Percentiles rank a stretch among this genome's conserved stretches.
Conservation (phyloP, 306 rosid species). For the Carpinus viminea region DNA sequence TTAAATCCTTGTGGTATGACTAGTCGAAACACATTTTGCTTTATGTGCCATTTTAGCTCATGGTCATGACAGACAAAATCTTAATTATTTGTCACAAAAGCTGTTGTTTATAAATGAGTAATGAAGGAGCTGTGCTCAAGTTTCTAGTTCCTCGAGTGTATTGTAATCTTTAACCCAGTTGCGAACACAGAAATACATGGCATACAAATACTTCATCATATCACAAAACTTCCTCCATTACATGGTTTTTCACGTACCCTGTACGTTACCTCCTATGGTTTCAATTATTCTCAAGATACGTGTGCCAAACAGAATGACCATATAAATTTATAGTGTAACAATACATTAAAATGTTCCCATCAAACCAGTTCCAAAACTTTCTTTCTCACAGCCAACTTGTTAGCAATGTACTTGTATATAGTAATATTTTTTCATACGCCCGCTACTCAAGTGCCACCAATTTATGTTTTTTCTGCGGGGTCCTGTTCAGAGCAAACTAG, state of each 20-base stretch:
- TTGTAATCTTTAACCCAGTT: not conserved
- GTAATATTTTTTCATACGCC: not conserved
- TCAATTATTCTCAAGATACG: not conserved
- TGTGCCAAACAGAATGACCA: not conserved
- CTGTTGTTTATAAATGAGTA: not conserved
- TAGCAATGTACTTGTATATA: not conserved
- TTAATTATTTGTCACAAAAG: not conserved
- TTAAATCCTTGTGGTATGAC: not conserved
- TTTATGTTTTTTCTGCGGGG: conserved; percentile 38
- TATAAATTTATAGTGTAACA: conserved; percentile 2
- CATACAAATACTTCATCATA: not conserved
- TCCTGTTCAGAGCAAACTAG: conserved; percentile 46
- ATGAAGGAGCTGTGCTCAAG: not conserved
- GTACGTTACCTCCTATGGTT: not conserved
- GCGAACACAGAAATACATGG: not conserved
- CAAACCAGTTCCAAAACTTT: conserved; percentile 9
- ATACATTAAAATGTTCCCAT: conserved; percentile 5
- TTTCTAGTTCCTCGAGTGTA: not conserved
- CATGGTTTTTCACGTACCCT: not conserved
- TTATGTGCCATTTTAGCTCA: not conserved
- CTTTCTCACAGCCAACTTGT: not conserved
- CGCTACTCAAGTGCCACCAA: conserved; percentile 22
- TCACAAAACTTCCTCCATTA: not conserved
- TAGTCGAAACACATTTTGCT: not conserved
- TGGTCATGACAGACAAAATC: not conserved